phyloP scores from a whole-genome alignment of 2,329 filamentous ascomycete genomes.

The Sporothrix dimorphospora region DNA sequence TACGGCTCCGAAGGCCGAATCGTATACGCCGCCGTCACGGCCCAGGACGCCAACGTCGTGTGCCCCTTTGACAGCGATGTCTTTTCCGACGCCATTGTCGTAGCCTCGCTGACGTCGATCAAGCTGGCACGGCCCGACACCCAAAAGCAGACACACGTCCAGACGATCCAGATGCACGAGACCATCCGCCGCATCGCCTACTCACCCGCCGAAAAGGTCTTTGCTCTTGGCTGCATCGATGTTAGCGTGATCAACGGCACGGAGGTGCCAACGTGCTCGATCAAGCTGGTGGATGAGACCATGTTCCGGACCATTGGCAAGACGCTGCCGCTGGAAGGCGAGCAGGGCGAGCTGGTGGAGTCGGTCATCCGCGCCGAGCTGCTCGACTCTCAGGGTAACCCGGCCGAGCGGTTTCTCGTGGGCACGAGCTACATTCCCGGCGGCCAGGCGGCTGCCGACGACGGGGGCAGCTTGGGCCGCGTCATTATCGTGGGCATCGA shows the following conservation, averaged over 20 bases:
- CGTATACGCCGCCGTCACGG: slow-evolving; percentile 91
- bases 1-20: slow-evolving; percentile 87
- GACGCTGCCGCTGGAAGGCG: slow-evolving; percentile 62
- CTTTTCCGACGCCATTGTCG: slow-evolving; percentile 77
- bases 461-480: slow-evolving; percentile 66
- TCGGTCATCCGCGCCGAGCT: slow-evolving; percentile 79
- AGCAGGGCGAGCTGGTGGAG: slow-evolving; percentile 73
- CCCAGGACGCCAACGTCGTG: slow-evolving; percentile 79
- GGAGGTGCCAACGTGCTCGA: slow-evolving; percentile 77
- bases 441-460: slow-evolving; percentile 45
- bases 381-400: slow-evolving; percentile 57
- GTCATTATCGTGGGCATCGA: slow-evolving; percentile 86
- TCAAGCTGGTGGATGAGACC: slow-evolving; percentile 89
- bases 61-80: slow-evolving; percentile 81
- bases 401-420: slow-evolving; percentile 81
- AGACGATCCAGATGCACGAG: slow-evolving; percentile 74
- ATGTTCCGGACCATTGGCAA: slow-evolving; percentile 77
- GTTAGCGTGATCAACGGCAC: slow-evolving; percentile 70
- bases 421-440: slow-evolving; percentile 80
- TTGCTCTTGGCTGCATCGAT: slow-evolving; percentile 84
- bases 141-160: slow-evolving; percentile 85
- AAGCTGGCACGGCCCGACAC: slow-evolving; percentile 81
- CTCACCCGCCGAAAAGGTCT: slow-evolving; percentile 75
- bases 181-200: slow-evolving; percentile 88
- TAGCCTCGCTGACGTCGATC: slow-evolving; percentile 76